These are phyloP conservation scores for Exophiala bonariae DNA, from an alignment of 2,329 filamentous ascomycete species.

Conservation along the genomic window DNA sequence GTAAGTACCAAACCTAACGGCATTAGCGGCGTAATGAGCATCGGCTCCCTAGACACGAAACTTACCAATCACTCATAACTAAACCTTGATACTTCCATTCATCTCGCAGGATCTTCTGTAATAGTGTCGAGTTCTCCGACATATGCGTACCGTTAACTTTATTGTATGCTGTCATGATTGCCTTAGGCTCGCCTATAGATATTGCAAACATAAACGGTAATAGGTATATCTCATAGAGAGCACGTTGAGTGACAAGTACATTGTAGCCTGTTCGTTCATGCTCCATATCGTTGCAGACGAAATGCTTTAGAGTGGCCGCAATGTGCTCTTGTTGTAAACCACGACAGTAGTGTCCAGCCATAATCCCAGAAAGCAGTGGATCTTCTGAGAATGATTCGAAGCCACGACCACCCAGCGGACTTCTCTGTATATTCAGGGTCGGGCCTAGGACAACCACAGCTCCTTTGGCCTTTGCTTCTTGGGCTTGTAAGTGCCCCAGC, in stretches of 20 bases:
- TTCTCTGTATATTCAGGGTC: conserved; percentile 77
- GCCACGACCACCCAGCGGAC: conserved; percentile 77
- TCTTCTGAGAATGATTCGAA: conserved; percentile 87
- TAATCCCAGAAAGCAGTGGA: conserved; percentile 70
- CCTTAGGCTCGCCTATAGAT: conserved; percentile 54
- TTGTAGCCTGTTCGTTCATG: conserved; percentile 41
- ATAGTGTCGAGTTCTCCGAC: conserved; percentile 36
- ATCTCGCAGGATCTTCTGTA: conserved; percentile 42
- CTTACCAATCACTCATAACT: conserved; percentile 45
- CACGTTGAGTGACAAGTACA: conserved; percentile 47
- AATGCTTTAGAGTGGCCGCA: conserved; percentile 73
- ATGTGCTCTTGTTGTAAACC: conserved; percentile 71
- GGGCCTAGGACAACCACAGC: conserved; percentile 72
- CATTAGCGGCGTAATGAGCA: not conserved
- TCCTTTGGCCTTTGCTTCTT: conserved; percentile 73
- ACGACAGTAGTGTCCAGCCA: conserved; percentile 69
- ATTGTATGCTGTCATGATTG: conserved; percentile 61
- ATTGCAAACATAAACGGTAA: conserved; percentile 63
- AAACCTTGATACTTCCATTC: conserved; percentile 48
- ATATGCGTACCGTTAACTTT: conserved; percentile 52
- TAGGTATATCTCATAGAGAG: conserved; percentile 63
- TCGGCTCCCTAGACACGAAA: too few relatives aligned
- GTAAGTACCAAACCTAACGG: not conserved
- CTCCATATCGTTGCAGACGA: conserved; percentile 47
- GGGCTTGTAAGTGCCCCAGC: conserved; percentile 68